Base-by-base conservation (phyloP, 495 filamentous ascomycete genomes). In the Hypoxylon fuscum region DNA sequence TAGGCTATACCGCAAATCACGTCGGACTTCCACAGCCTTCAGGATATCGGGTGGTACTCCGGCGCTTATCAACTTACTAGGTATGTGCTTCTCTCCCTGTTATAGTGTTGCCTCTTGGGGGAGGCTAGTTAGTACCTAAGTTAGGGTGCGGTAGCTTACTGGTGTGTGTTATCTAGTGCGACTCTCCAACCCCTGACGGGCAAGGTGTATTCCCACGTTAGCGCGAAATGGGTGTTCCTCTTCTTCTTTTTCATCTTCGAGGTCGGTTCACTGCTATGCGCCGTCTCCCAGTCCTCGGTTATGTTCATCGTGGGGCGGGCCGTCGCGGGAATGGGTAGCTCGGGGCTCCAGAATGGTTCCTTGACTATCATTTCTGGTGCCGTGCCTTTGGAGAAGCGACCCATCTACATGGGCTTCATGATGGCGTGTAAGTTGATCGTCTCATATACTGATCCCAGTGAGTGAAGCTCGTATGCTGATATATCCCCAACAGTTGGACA, bases 301-400 rank as follows among this genome's bases (percentile, higher is more conserved):
- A 79, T 81, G 52, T 75, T 87, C 40, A 87, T 87, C 49, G 62
- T 80, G 12, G 83, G 85, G 0, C 77, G 85, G 25, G 77, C 78
- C 10, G 68, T 87, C 5, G 83, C 84, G 3, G 85, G 85, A 15
- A 20, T 82, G 25, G 83, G 79, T 5, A 56, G 72, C 15, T 72
- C 79, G 0, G 78, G 85, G 0, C 55, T 88, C 10, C 68, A 75
- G 47, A 87, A 82, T 62, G 84, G 84, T 8, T 71, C 72, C 11
- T 55, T 85, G 7, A 82, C 80, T 2, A 85, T 87, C 23, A 51
- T 88, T 20, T 64, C 78, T 2, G 72, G 68, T 1, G 76, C 69
- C 12, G 76, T 79, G 6, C 79, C 83, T 1, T 44, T 82, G 40
- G 56, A 76, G 14, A 81, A 79, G 55, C 69, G 75, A 38, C 81